Base-by-base conservation (phyloP, 164 flowering plant genomes). In the Kingdonia uniflora region DNA sequence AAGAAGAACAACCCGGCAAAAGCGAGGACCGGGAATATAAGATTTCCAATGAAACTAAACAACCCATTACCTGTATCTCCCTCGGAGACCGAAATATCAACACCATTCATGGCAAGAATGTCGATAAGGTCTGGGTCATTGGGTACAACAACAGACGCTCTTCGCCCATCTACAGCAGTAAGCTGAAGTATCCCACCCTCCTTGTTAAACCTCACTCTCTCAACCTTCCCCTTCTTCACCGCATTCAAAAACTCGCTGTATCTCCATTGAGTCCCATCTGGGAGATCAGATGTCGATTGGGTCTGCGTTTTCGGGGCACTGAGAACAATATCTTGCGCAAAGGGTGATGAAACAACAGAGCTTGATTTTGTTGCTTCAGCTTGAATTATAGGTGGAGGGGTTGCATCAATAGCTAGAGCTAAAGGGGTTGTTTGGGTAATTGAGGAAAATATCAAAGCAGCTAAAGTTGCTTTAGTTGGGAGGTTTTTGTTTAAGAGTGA, bases 241-340 rank as follows among this genome's bases (percentile, higher is more conserved):
- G 98, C 96, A 54, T 80, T 91, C 49, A 87, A 64, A 68, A 91
- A 91, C 70, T 91, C 98, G 61, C 98, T 87, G 78, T 91, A 91
- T 8, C 96, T 65, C 98, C 98, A 91, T 49, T 87, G 84, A 42
- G 74, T 55, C 13, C 98, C 95, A 6, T 91, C 98, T 1, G 98
- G 98, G 42, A 91, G 76, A 62, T 87, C 96, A 41, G 89, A 61
- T 1, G 72, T 19, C 1, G 86, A 15, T 39, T 60, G 65, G 41
- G 66, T 24, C 54, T 71, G 89, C 5, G 92, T 84, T 26, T 76
- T 83, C 0, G 95, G 90, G 16, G 90, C 97, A 0, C 80, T 80
- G 25, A 79, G 66, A 55, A 72, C 58, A 3, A 84, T 70, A 37
- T 71, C 71, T 45, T 87, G 89, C 5, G 81, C 35, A 51, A 87